A percentile compares a stretch with the other conserved stretches of the same genome.
phyloP scores from a whole-genome alignment of 805 yeast species.

The Candida krabiensis region DNA sequence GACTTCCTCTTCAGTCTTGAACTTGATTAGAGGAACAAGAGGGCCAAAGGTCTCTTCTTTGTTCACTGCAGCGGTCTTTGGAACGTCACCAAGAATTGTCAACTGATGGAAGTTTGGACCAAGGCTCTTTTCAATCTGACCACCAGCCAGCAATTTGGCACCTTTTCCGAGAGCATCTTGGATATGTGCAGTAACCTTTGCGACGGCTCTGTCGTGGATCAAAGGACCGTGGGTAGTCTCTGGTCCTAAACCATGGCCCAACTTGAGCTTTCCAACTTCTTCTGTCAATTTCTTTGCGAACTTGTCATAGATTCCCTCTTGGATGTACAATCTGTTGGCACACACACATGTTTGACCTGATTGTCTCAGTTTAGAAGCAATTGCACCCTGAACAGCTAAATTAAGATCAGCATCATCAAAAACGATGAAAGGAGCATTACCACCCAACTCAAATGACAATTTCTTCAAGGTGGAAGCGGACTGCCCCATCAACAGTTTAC shows the following conservation, averaged over 20 bases:
- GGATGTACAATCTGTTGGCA: slow-evolving; percentile 71
- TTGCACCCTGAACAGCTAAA: slow-evolving; percentile 63
- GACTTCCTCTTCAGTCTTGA: slow-evolving; percentile 64
- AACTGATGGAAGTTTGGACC: slow-evolving; percentile 69
- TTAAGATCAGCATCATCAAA: slow-evolving; percentile 73
- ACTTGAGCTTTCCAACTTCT: slow-evolving; percentile 42
- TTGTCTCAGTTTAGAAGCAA: slow-evolving; percentile 69
- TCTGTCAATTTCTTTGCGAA: slow-evolving; percentile 51
- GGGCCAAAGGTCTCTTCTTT: slow-evolving; percentile 85
- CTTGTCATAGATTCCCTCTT: slow-evolving; percentile 61
- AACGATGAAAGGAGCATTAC: slow-evolving; percentile 77
- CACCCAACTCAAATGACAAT: slow-evolving; percentile 73
- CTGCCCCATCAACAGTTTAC: slow-evolving; percentile 64
- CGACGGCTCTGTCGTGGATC: slow-evolving; percentile 61
- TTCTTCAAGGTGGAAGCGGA: slow-evolving; percentile 65
- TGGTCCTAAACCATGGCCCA: slow-evolving; percentile 63
- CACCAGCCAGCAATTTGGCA: slow-evolving; percentile 65
- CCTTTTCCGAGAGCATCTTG: slow-evolving; percentile 66
- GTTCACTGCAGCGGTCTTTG: slow-evolving; percentile 54
- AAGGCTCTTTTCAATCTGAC: slow-evolving; percentile 49
- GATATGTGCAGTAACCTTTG: slow-evolving; percentile 61
- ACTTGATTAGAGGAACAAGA: slow-evolving; percentile 67
- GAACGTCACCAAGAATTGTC: slow-evolving; percentile 64
- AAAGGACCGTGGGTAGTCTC: slow-evolving; percentile 76
- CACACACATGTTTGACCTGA: slow-evolving; percentile 84